Base-by-base conservation (phyloP, 139 green algal species). In the Diplosphaera chodatii region DNA sequence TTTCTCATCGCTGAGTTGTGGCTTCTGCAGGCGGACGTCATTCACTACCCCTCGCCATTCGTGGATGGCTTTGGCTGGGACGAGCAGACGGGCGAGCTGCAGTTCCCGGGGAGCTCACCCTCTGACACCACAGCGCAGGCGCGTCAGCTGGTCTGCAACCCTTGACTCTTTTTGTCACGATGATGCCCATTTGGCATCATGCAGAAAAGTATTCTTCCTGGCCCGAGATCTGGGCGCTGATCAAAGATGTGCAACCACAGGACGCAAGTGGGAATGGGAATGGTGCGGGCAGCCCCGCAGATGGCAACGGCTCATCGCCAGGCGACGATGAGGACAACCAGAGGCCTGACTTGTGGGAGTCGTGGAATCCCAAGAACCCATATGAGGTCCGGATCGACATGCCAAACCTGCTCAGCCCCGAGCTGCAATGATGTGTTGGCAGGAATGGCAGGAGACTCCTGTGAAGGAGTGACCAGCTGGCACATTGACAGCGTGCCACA, bases 331-430 rank as follows among this genome's bases (percentile, higher is more conserved):
- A 84, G 79, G 75, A 83, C 75, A 18, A 23, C 13, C 13, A 25
- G 13, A 21, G 3, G 18, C 16, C 13, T 5, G 16, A 23, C 13
- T 18, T 59, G 48, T 59, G 48, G 48, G 25, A 59, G 48, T 18
- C 22, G 48, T 59, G 48, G 76, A 75, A 76, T 30, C 40, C 77
- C n/a, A 70, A 68, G 23, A 87, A 77, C 62, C 83, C 83, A 13
- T 88, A 88, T 72, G 41, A 40, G 0, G 64, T 87, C 8, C 77
- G 77, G 32, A 69, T 63, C 3, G 83, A 89, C 76, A 74, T 89
- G 55, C 41, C 65, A 3, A 67, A 87, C 33, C 34, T 88, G 64
- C 67, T 88, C 23, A 63, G 29, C 40, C 22, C 74, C 4, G 62
- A 68, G 33, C 66, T 70, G 66, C 66, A 59, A 18, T 59, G 48